Percentiles rank a stretch among this genome's conserved stretches.
Conservation (phyloP, 2,329 filamentous ascomycete genomes). For the Daldinia sp. region DNA sequence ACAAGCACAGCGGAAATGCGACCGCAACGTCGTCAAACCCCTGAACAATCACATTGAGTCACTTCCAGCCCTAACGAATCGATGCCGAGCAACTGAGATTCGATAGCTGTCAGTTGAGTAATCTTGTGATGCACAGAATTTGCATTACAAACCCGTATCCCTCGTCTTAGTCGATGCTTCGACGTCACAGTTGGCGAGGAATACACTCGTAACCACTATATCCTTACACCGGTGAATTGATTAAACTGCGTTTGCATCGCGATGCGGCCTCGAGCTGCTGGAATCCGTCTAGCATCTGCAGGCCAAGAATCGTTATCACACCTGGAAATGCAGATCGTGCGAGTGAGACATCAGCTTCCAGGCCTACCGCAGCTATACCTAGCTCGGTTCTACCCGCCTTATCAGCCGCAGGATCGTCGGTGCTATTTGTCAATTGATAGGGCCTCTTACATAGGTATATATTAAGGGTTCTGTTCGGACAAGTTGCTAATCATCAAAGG, state of each 20-base stretch:
- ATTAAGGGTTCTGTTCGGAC: neutral
- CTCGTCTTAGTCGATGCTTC: neutral
- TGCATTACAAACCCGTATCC: neutral
- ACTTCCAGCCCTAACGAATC: neutral
- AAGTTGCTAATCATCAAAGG: neutral
- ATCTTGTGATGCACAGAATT: neutral
- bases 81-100: neutral
- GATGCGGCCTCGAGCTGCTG: slow-evolving; percentile 9
- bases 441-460: neutral
- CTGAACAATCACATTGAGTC: neutral
- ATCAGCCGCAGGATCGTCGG: slow-evolving; percentile 13
- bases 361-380: neutral
- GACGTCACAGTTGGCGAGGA: neutral
- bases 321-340: slow-evolving; percentile 8
- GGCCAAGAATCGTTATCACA: slow-evolving; percentile 11
- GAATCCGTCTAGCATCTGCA: slow-evolving; percentile 17
- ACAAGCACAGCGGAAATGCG: too few species aligned
- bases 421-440: neutral
- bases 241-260: neutral
- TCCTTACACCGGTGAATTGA: neutral
- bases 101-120: neutral
- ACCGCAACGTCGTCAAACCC: too few species aligned
- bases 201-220: neutral
- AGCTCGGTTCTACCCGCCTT: slow-evolving; percentile 1
- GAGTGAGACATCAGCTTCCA: slow-evolving; percentile 13